Percentiles rank a stretch among this genome's conserved stretches.
These are phyloP conservation scores for Fusarium sp. DNA, from an alignment of 2,329 filamentous ascomycete genomes.

Conservation along the genomic window DNA sequence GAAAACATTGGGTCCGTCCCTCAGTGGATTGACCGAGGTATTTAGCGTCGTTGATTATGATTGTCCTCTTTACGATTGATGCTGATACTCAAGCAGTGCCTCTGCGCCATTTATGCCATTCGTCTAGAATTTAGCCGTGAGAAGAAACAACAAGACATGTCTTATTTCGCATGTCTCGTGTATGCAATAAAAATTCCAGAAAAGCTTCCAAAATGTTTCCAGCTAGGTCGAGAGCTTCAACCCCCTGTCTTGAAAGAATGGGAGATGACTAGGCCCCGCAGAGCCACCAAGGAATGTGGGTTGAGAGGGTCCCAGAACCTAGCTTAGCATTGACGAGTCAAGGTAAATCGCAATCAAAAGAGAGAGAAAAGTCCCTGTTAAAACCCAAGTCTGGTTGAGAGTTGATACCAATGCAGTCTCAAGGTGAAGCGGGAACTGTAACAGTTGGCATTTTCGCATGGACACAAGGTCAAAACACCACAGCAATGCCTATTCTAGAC, in stretches of 20 bases:
- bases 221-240: slow-evolving; percentile 1
- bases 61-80: not conserved
- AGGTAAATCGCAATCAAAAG: slow-evolving; percentile 32
- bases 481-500: not conserved
- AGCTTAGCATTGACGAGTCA: slow-evolving; percentile 22
- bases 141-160: not conserved
- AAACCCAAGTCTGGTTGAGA: slow-evolving; percentile 6
- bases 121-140: not conserved
- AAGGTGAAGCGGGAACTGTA: slow-evolving; percentile 19
- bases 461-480: not conserved
- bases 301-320: not conserved
- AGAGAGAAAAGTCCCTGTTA: not conserved
- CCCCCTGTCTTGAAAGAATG: slow-evolving; percentile 11
- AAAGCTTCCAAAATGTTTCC: slow-evolving; percentile 16
- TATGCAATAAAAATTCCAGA: not conserved
- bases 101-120: slow-evolving; percentile 20
- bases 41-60: slow-evolving; percentile 20
- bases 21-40: slow-evolving; percentile 24
- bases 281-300: slow-evolving; percentile 12
- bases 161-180: not conserved
- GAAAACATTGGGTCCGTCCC: slow-evolving; percentile 41
- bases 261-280: slow-evolving; percentile 29
- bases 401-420: slow-evolving; percentile 1
- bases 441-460: slow-evolving; percentile 4
- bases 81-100: not conserved